phyloP scores from a whole-genome alignment of 192 early-diverging fungal genomes.

The Geosiphon pyriformis region DNA sequence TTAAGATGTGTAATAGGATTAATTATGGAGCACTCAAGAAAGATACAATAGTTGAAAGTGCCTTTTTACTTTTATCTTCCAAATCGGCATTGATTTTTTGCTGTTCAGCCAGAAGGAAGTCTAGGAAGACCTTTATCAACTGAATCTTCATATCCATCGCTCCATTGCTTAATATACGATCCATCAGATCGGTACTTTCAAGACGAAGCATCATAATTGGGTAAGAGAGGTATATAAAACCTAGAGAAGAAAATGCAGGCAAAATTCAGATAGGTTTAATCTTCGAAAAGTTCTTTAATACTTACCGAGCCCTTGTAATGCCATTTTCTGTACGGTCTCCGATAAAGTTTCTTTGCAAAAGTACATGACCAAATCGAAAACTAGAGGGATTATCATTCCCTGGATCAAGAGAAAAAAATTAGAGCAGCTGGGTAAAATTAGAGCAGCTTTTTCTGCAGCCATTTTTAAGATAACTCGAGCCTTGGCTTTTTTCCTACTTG shows the following conservation, averaged over 20 bases:
- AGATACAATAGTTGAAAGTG: conserved; percentile 19
- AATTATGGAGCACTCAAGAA: conserved; percentile 4
- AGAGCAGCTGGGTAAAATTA: neutral
- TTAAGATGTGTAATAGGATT: conserved; percentile 4
- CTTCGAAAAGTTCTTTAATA: too few relatives aligned
- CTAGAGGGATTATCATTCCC: conserved; percentile 19
- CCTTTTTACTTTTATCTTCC: conserved; percentile 34
- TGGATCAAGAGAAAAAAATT: neutral
- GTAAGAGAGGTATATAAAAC: conserved; percentile 64
- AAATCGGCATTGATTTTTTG: conserved; percentile 41
- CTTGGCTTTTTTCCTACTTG: too few relatives aligned
- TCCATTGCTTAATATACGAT: conserved; percentile 49
- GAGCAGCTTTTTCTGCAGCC: too few relatives aligned
- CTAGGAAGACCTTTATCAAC: conserved; percentile 63
- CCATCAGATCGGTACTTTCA: conserved; percentile 58
- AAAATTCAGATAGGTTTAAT: too few relatives aligned
- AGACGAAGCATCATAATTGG: conserved; percentile 60
- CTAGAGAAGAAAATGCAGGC: conserved; percentile 29
- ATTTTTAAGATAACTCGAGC: too few relatives aligned
- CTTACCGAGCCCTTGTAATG: conserved; percentile 55
- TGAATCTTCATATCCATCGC: conserved; percentile 54
- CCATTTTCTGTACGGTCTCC: conserved; percentile 44
- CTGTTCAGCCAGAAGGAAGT: conserved; percentile 65
- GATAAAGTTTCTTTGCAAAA: conserved; percentile 26
- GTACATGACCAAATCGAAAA: conserved; percentile 25